A percentile compares a stretch with the other conserved stretches of the same genome.
Evolutionary conservation across 1,139 yeast species (phyloP).

Genomic region (Kodamaea arcana): DNA sequence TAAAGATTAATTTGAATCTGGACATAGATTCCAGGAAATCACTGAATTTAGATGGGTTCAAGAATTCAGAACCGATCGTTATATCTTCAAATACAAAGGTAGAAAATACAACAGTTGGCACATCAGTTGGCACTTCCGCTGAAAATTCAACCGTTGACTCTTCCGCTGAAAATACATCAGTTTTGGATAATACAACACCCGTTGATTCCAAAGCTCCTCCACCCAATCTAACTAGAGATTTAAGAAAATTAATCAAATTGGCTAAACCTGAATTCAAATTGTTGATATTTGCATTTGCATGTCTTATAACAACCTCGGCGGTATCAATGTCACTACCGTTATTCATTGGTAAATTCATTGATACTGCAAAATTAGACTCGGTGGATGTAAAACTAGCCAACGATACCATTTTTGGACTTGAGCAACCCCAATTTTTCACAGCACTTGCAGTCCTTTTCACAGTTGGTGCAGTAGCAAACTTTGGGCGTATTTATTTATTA

Average conservation of each 20-base stretch:
- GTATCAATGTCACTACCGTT: constrained; percentile 69
- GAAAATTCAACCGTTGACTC: no score
- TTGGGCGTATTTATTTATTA: constrained; percentile 70
- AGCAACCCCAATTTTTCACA: constrained; percentile 30
- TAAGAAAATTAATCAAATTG: constrained; percentile 23
- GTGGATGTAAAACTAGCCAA: constrained; percentile 20
- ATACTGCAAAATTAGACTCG: constrained; percentile 30
- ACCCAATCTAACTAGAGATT: not conserved
- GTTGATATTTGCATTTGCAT: constrained; percentile 48
- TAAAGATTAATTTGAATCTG: no score
- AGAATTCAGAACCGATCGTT: no score
- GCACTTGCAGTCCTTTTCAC: constrained; percentile 48
- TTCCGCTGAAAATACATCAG: no score
- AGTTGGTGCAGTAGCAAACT: constrained; percentile 73
- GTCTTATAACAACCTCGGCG: constrained; percentile 53
- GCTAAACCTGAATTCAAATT: constrained; percentile 38
- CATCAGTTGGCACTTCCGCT: no score
- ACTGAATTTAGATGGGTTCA: no score
- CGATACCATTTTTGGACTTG: constrained; percentile 35
- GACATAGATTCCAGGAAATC: no score
- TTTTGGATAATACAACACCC: no score
- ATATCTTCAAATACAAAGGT: no score
- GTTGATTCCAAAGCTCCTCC: no score
- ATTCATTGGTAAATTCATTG: constrained; percentile 69
- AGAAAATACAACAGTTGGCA: no score